phyloP scores from a whole-genome alignment of 2,329 filamentous ascomycete species.

The Mycosphaerella sp. region DNA sequence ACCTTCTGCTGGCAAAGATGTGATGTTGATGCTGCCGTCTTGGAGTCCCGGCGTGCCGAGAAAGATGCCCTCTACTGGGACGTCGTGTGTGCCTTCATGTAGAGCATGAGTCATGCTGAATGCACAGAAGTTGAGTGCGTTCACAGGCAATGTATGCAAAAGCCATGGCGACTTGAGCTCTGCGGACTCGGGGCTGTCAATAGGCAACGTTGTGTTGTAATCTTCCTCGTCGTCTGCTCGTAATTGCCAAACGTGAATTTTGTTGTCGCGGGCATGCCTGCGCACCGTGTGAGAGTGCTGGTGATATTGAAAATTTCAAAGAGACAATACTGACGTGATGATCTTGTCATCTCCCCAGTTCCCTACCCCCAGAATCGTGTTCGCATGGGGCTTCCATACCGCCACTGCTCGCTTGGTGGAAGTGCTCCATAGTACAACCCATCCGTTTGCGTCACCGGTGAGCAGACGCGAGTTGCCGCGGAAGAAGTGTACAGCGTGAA shows the following conservation, averaged over 20 bases:
- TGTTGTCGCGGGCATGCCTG: conserved; percentile 87
- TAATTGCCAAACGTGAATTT: conserved; percentile 77
- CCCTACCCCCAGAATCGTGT: conserved; percentile 66
- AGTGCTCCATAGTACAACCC: conserved; percentile 78
- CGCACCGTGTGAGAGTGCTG: conserved; percentile 1
- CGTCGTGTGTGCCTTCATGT: conserved; percentile 9
- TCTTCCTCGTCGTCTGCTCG: conserved; percentile 51
- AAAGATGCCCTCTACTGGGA: conserved; percentile 43
- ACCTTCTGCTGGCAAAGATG: conserved; percentile 66
- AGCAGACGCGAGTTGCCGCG: conserved; percentile 67
- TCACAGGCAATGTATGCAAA: conserved; percentile 75
- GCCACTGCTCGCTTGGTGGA: conserved; percentile 71
- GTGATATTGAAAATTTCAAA: neutral
- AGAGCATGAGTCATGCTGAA: conserved; percentile 55
- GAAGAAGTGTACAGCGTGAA: conserved; percentile 71
- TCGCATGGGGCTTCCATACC: conserved; percentile 80
- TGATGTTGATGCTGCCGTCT: conserved; percentile 65
- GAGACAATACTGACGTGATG: conserved; percentile 62
- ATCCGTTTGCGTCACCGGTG: conserved; percentile 86
- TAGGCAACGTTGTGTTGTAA: conserved; percentile 63
- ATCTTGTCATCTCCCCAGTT: conserved; percentile 67
- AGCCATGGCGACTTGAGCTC: conserved; percentile 68
- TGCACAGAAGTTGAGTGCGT: conserved; percentile 91
- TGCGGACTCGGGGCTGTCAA: conserved; percentile 49
- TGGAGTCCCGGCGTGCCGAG: conserved; percentile 64